These are phyloP conservation scores for Leccinum variicolor DNA, from an alignment of 768 basidiomycete genomes.

Conservation along the genomic window DNA sequence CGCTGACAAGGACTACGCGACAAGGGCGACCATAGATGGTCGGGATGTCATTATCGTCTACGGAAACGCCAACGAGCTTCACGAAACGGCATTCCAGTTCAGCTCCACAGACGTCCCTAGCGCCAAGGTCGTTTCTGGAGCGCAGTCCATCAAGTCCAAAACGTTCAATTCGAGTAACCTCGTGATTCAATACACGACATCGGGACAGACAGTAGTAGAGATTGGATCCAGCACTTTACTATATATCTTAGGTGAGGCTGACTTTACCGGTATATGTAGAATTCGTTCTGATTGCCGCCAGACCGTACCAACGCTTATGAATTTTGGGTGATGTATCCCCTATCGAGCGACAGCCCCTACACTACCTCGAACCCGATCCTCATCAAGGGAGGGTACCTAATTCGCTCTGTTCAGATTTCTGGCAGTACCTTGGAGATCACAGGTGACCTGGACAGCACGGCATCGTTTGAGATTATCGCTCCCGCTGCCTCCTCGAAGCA, in stretches of 20 bases:
- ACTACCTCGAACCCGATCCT: conserved; percentile 43
- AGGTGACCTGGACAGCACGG: conserved; percentile 44
- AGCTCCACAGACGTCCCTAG: conserved; percentile 22
- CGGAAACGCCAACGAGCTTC: conserved; percentile 44
- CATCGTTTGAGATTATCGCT: conserved; percentile 46
- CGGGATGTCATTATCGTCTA: conserved; percentile 47
- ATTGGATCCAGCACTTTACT: conserved; percentile 38
- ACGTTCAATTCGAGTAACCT: conserved; percentile 34
- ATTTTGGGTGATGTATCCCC: conserved; percentile 47
- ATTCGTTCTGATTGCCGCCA: conserved; percentile 15
- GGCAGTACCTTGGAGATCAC: conserved; percentile 38
- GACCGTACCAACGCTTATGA: conserved; percentile 49
- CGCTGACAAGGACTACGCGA: not conserved
- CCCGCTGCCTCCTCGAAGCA: conserved; percentile 37
- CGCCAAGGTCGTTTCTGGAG: conserved; percentile 18
- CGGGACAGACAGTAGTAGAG: conserved; percentile 45
- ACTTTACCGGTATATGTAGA: not conserved
- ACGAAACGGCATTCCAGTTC: conserved; percentile 48
- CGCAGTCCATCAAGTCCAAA: conserved; percentile 35
- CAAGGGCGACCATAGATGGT: conserved; percentile 47
- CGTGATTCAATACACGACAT: conserved; percentile 43
- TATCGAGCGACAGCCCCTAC: conserved; percentile 23
- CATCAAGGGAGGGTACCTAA: conserved; percentile 47
- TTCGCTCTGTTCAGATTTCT: conserved; percentile 37
- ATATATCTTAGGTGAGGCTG: conserved; percentile 42